phyloP scores from a whole-genome alignment of 768 basidiomycete genomes.

The Agaricus sinodeliciosus region DNA sequence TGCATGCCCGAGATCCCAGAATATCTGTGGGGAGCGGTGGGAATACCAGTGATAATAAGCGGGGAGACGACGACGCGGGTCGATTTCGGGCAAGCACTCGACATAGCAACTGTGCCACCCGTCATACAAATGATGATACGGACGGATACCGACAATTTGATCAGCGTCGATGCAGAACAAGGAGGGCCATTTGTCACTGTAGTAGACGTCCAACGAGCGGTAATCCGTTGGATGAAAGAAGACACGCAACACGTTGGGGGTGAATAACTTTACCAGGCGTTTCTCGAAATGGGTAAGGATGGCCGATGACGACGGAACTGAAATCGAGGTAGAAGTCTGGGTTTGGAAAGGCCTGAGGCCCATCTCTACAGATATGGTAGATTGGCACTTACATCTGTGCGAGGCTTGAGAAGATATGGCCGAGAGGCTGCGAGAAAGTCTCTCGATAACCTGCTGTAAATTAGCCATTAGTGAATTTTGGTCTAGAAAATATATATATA shows the following conservation, averaged over 20 bases:
- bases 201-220: not conserved
- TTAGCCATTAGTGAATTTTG: too few species aligned
- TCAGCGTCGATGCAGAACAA: not conserved
- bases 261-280: not conserved
- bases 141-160: not conserved
- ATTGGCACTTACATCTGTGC: not conserved
- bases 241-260: not conserved
- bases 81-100: conserved; percentile 1
- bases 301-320: not conserved
- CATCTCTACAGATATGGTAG: not conserved
- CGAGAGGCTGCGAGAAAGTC: too few species aligned
- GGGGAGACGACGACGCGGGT: not conserved
- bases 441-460: too few species aligned
- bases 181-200: not conserved
- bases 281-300: conserved; percentile 1
- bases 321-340: conserved; percentile 2
- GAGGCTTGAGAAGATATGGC: too few species aligned
- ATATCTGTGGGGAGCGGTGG: conserved; percentile 3
- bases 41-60: not conserved
- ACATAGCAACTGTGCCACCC: conserved; percentile 2
- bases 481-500: too few species aligned
- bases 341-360: not conserved
- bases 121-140: not conserved
- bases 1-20: conserved; percentile 4
- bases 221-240: not conserved